Base-by-base conservation (phyloP, 306 rosid genomes). In the Quercus cerris region DNA sequence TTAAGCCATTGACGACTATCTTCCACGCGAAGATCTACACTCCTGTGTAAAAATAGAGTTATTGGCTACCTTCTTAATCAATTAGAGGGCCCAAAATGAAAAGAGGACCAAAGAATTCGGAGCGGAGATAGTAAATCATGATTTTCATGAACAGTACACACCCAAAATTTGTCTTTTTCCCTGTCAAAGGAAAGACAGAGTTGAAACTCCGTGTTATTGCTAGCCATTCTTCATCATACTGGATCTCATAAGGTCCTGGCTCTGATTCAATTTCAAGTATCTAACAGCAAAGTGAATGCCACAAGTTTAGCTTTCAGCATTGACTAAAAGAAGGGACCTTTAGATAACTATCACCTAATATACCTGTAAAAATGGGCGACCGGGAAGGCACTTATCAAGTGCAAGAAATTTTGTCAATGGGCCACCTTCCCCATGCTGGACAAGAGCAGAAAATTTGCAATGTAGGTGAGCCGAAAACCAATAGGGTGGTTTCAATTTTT, bases 401-500 rank as follows among this genome's bases (percentile, higher is more conserved):
- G 99, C 98, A 80, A 95, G 98, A 83, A 95, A 95, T 76, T 93
- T 93, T 66, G 99, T 95, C 78, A 87, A 56, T 1, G 92, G 91
- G 77, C 97, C 96, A 75, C 81, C 97, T 83, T 95, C 96, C 66
- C 93, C 98, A 41, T 95, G 98, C 80, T 93, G 99, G 86, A 95
- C 97, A 85, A 87, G 88, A 76, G 99, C 98, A 84, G 99, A 81
- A 86, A 95, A 93, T 81, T 90, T 95, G 89, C 98, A 95, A 78
- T 93, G 99, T 80, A 95, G 79, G 84, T 95, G 99, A 69, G 98
- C 99, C 22, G 98, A 93, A 90, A 93, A 95, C 99, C 99, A 93
- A 75, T 90, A 93, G 11, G 78, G 85, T 7, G 99, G 98, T 86
- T 85, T 95, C 85, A 95, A 71, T 84, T 91, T 93, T 81, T 87